Base-by-base conservation (phyloP, 805 yeast genomes). In the Maudiozyma pseudohumilis region DNA sequence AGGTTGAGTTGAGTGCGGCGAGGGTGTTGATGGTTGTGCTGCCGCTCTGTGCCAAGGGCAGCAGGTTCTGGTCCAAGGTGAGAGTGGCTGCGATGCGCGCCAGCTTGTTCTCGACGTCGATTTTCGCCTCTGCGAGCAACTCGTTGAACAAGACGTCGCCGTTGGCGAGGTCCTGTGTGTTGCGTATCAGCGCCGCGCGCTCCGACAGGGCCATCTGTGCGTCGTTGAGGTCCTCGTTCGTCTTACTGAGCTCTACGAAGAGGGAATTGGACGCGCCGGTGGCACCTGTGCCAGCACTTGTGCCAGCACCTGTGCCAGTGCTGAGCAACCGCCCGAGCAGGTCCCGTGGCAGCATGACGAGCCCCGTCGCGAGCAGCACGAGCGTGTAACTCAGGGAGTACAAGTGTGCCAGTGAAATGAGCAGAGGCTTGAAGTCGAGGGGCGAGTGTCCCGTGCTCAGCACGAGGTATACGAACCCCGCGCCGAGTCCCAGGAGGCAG, bases 151-250 rank as follows among this genome's bases (percentile, higher is more conserved):
- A 38, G 3, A 49, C 40, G 30, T 52, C 56, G 15, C 52, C 56
- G 30, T 45, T 47, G 6, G 28, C 32, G 1, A 41, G 23, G 23
- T 45, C 51, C 2, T 44, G 36, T 4, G 54, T 36, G 10, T 46
- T 42, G 30, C 55, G 39, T 1, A 58, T 53, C 19, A 38, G 41
- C 15, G 41, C 45, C 2, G 60, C 52, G 35, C 42, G 46, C 18
- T 58, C 61, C 8, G 52, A 34, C 41, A 54, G 35, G 19, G 47
- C 47, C 30, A 58, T 33, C 39, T 49, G 51, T 2, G 53, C 38
- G 27, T 55, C 63, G 33, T 55, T 56, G 31, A 54, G 26, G 32
- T 56, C 60, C 22, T 58, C 63, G 29, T 55, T 58, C 3, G 47
- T 45, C 41, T 55, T 55, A 38, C 59, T 53, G 29, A 58, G 35